Base-by-base conservation (phyloP, 306 rosid species). In the Begonia loranthoides region DNA sequence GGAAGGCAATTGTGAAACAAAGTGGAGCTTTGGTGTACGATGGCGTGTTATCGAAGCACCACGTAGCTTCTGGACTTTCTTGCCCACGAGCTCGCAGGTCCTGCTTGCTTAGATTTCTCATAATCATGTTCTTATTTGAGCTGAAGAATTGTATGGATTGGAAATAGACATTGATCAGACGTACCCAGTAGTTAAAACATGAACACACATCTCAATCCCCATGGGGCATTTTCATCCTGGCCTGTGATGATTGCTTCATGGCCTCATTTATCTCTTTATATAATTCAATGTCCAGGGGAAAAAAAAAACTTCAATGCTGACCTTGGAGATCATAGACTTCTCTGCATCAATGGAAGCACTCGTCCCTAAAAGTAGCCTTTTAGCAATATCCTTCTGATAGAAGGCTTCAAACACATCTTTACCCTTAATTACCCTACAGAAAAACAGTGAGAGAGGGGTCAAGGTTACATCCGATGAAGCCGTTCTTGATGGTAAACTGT, bases 281-380 rank as follows among this genome's bases (percentile, higher is more conserved):
- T 62, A 92, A 77, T 77, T 92, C 99, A 59, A 92, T 79, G 72
- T 92, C 99, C 99, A 87, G 73, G 49, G 49, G 7, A 39, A 47
- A 24, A 13, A 16, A 45, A 11, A 10, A 21, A 61, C 53, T 45
- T 13, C 22, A 60, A 22, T 43, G 60, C 66, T 66, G 67, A 92
- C 96, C 95, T 92, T 92, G 65, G 99, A 92, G 55, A 92, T 87
- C 96, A 92, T 92, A 21, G 99, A 92, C 75, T 92, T 87, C 75
- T 87, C 99, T 1, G 94, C 93, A n/a, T 92, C 99, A 58, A 92
- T 92, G 34, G 99, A 92, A 71, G 96, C 99, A 71, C 99, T 92
- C 76, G 86, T 92, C 60, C 96, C 96, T 58, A 92, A 72, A 53
- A 92, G 87, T 50, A 92, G 65, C 68, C 99, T 78, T 61, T 92